Percentiles rank a stretch among this genome's conserved stretches.
phyloP scores from a whole-genome alignment of 192 early-diverging fungal species.

The Coemansia sp. region DNA sequence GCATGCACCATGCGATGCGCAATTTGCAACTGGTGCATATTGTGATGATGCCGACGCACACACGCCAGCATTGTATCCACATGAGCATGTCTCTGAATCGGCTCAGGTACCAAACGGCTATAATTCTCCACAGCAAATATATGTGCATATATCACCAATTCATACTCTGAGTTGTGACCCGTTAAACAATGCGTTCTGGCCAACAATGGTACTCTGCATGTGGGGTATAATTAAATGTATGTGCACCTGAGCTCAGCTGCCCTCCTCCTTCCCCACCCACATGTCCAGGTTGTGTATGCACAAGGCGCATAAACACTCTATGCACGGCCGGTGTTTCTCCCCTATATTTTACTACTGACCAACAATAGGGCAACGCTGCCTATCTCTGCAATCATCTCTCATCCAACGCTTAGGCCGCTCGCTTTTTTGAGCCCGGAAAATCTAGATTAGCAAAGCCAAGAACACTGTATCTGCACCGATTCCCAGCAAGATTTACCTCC shows the following conservation, averaged over 20 bases:
- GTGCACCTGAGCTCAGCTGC: neutral
- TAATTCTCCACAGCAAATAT: neutral
- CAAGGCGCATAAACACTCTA: neutral
- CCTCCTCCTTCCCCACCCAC: neutral
- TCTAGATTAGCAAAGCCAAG: neutral
- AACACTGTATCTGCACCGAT: neutral
- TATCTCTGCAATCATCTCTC: neutral
- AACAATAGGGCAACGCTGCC: neutral
- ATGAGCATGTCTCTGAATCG: neutral
- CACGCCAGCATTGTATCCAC: neutral
- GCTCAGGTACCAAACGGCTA: neutral
- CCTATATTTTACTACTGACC: neutral
- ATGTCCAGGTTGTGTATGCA: neutral
- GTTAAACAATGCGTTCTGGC: neutral
- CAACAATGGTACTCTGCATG: neutral
- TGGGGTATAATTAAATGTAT: constrained; percentile 3
- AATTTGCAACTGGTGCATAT: neutral
- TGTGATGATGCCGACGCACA: neutral
- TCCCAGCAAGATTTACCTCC: neutral
- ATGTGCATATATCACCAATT: constrained; percentile 2
- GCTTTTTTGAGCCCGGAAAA: neutral
- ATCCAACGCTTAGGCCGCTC: neutral
- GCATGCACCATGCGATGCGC: neutral
- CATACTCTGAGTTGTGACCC: neutral
- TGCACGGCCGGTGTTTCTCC: neutral